Evolutionary conservation across 495 filamentous ascomycete species (phyloP).

Genomic region (Lasiosphaeria hispida): DNA sequence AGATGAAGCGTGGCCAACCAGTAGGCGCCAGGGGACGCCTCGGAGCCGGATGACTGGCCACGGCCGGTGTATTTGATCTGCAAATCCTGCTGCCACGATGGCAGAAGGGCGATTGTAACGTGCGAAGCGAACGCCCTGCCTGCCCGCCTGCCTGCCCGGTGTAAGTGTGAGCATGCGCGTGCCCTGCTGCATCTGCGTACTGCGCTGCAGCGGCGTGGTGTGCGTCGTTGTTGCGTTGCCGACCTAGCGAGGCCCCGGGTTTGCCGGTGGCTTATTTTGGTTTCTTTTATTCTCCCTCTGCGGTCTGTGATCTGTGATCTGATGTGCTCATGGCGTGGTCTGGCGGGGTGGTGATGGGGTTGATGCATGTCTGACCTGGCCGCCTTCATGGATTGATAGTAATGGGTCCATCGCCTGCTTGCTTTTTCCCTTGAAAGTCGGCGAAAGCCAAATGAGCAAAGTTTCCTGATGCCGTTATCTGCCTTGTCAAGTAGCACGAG

Average conservation of each 20-base stretch:
- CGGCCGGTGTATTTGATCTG: constrained; percentile 3
- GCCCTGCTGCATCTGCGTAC: no score
- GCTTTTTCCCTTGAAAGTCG: no score
- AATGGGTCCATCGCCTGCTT: no score
- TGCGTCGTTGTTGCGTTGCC: not conserved
- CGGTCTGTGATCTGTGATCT: not conserved
- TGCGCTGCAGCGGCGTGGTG: no score
- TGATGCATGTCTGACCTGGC: constrained; percentile 11
- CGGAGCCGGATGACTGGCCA: constrained; percentile 12
- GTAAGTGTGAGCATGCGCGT: not conserved
- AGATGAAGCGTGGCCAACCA: constrained; percentile 14
- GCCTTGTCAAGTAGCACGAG: not conserved
- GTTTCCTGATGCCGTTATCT: not conserved
- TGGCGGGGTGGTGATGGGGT: not conserved
- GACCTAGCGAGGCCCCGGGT: constrained; percentile 5
- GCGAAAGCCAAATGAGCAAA: no score
- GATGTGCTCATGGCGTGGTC: not conserved
- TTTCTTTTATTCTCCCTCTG: not conserved
- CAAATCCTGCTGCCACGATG: constrained; percentile 8
- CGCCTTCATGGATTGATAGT: not conserved
- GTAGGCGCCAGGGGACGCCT: constrained; percentile 11
- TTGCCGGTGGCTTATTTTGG: constrained; percentile 1
- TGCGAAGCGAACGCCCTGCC: not conserved
- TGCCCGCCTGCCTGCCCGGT: constrained; percentile 5
- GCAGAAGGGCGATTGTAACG: no score